phyloP scores from a whole-genome alignment of 2,329 filamentous ascomycete species.

The Nemania sp. region DNA sequence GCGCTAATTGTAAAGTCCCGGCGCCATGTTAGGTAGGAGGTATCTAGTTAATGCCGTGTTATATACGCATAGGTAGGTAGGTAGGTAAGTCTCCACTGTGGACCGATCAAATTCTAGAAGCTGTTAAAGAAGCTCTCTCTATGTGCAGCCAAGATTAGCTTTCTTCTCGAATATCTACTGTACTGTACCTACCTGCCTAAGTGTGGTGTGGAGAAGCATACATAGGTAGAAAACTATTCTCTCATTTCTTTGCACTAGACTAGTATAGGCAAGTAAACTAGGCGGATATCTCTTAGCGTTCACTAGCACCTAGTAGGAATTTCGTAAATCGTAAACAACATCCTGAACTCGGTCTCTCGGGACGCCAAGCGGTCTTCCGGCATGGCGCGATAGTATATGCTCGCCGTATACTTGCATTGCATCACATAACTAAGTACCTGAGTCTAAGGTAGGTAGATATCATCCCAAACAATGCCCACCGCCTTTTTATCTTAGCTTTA shows the following conservation, averaged over 20 bases:
- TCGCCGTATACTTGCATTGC: neutral
- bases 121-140: neutral
- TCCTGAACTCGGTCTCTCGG: conserved; percentile 11
- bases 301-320: neutral
- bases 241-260: no score
- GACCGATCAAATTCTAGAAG: conserved; percentile 1
- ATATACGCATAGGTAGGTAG: no score
- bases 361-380: conserved; percentile 20
- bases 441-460: neutral
- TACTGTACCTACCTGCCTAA: no score
- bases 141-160: neutral
- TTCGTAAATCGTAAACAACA: neutral
- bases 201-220: no score
- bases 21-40: neutral
- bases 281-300: neutral
- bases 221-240: neutral
- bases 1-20: neutral
- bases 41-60: no score
- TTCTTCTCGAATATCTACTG: neutral
- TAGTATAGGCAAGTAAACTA: neutral
- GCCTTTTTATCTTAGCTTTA: neutral
- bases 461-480: neutral
- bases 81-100: neutral
- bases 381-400: conserved; percentile 3
- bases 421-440: neutral